phyloP scores from a whole-genome alignment of 139 green algal genomes.

The Microglena sp. region DNA sequence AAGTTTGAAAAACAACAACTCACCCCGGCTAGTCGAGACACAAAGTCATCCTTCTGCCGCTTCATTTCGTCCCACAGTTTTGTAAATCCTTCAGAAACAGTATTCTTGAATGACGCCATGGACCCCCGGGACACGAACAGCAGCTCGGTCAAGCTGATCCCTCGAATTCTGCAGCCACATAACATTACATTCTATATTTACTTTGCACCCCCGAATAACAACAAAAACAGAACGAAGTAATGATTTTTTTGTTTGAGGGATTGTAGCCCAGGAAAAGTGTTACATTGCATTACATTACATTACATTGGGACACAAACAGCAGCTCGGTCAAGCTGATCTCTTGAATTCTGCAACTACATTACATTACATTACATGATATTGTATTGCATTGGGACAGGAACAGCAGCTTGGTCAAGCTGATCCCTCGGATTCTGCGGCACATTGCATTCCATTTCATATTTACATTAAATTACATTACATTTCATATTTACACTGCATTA shows the following conservation, averaged over 20 bases:
- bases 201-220: too few species aligned
- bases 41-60: conserved; percentile 33
- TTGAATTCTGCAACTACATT: conserved; percentile 2
- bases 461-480: too few species aligned
- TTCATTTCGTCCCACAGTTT: conserved; percentile 29
- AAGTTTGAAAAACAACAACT: too few species aligned
- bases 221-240: too few species aligned
- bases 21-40: conserved; percentile 12
- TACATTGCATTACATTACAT: conserved; percentile 7
- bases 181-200: too few species aligned
- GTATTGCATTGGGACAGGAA: conserved; percentile 21
- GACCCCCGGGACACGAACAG: conserved; percentile 24
- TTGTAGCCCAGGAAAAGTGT: too few species aligned
- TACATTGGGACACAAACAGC: conserved; percentile 24
- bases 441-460: too few species aligned
- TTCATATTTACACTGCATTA: too few species aligned
- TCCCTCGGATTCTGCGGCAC: conserved; percentile 11
- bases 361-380: conserved; percentile 6
- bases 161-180: conserved; percentile 8
- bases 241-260: too few species aligned
- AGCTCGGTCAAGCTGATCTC: conserved; percentile 19
- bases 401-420: conserved; percentile 19
- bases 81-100: conserved; percentile 17
- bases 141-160: conserved; percentile 19
- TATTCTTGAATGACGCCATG: conserved; percentile 13